These are phyloP conservation scores for Alectoria sarmentosa DNA, from an alignment of 495 filamentous ascomycete species.

Conservation along the genomic window DNA sequence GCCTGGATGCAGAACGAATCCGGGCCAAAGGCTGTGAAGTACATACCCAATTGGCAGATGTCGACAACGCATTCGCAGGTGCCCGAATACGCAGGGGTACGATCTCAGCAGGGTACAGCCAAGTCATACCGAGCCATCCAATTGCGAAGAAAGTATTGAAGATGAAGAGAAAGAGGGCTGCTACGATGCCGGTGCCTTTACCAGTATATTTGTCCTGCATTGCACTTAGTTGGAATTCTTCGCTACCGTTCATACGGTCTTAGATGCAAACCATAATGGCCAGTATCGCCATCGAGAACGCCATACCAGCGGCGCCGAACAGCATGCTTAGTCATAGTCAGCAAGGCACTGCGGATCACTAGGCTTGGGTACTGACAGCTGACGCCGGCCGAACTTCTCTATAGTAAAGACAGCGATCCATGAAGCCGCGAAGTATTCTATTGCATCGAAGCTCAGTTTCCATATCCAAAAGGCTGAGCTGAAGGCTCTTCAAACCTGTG, in stretches of 20 bases:
- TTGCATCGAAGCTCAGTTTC: background rate
- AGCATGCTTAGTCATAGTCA: constrained; percentile 44
- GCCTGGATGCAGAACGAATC: constrained; percentile 20
- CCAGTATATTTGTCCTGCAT: constrained; percentile 31
- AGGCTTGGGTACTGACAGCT: constrained; percentile 32
- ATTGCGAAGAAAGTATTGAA: constrained; percentile 74
- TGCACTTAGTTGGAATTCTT: background rate
- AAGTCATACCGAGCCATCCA: constrained; percentile 73
- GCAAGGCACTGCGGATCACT: background rate
- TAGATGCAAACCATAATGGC: constrained; percentile 28
- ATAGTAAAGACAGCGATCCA: constrained; percentile 66
- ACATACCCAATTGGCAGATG: constrained; percentile 51
- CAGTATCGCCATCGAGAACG: constrained; percentile 59
- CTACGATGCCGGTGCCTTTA: constrained; percentile 38
- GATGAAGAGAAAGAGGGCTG: constrained; percentile 59
- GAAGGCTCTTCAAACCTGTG: constrained; percentile 32
- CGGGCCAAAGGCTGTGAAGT: constrained; percentile 28
- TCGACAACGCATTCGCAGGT: constrained; percentile 64
- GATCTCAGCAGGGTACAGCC: constrained; percentile 69
- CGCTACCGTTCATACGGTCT: constrained; percentile 24
- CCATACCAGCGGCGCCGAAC: constrained; percentile 64
- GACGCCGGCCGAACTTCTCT: constrained; percentile 59
- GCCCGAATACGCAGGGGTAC: constrained; percentile 66
- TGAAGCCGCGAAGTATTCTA: constrained; percentile 65
- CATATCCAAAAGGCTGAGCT: background rate